Conservation (phyloP, 2,329 filamentous ascomycete genomes). For the Penicillium aurantiogriseum region DNA sequence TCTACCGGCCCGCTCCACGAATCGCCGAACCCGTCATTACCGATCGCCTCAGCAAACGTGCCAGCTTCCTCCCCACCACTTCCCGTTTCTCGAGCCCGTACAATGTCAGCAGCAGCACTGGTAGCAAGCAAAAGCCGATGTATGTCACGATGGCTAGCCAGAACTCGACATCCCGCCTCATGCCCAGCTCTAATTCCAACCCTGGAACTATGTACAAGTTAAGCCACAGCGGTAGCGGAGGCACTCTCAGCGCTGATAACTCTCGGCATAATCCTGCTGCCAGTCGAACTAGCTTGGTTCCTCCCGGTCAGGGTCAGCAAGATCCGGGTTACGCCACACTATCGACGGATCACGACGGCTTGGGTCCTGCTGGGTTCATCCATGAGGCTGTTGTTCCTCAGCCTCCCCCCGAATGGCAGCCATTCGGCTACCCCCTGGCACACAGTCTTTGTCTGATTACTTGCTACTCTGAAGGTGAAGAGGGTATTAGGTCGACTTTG, state of each 20-base stretch:
- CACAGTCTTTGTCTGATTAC: slow-evolving; percentile 94
- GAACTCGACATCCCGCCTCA: slow-evolving; percentile 68
- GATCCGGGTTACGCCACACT: slow-evolving; percentile 55
- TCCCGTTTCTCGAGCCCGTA: slow-evolving; percentile 93
- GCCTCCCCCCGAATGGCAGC: slow-evolving; percentile 94
- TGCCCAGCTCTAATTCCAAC: slow-evolving; percentile 48
- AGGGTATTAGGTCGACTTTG: slow-evolving; percentile 87
- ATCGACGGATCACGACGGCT: slow-evolving; percentile 63
- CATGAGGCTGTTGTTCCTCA: slow-evolving; percentile 95
- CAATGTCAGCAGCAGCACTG: slow-evolving; percentile 55
- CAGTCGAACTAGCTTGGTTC: slow-evolving; percentile 60
- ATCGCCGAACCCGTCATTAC: slow-evolving; percentile 71
- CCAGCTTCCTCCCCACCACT: slow-evolving; percentile 86
- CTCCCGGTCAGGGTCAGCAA: slow-evolving; percentile 44
- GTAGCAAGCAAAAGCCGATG: slow-evolving; percentile 49
- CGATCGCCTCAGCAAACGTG: slow-evolving; percentile 75
- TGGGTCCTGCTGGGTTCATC: slow-evolving; percentile 89
- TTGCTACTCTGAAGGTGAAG: slow-evolving; percentile 91
- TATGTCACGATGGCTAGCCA: slow-evolving; percentile 97
- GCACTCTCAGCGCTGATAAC: slow-evolving; percentile 51
- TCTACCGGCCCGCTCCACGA: slow-evolving; percentile 85
- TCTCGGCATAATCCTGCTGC: slow-evolving; percentile 41
- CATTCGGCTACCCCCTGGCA: slow-evolving; percentile 90
- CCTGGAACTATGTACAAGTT: slow-evolving; percentile 68
- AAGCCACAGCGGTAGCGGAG: slow-evolving; percentile 55